Base-by-base conservation (phyloP, 2,329 filamentous ascomycete species). In the Didymella lethalis region DNA sequence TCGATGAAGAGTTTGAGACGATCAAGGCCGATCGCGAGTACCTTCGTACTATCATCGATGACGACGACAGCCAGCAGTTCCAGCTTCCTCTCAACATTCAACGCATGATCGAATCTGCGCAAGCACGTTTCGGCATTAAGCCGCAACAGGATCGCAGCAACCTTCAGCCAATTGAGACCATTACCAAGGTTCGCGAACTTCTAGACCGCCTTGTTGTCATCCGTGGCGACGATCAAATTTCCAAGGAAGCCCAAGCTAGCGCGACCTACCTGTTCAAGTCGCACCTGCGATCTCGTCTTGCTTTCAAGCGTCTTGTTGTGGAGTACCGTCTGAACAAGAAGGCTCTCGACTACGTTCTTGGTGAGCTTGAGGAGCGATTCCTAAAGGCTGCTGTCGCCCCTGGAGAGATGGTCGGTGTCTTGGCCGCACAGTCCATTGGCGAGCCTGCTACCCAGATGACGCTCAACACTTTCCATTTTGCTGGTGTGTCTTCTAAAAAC, bases 381-480 rank as follows among this genome's bases (percentile, higher is more conserved):
- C 87, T 91, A 34, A 89, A 90, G 70, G 87, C 94, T 46, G 88
- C 91, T 68, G 93, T 97, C 61, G 92, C 88, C 69, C 94, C 95
- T 47, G 95, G 96, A 75, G 96, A 99, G 77, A 99, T 99, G 95
- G 95, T 99, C 56, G 95, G 95, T 81, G 95, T 99, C 23, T 82
- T 99, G 72, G 95, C 95, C 64, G 95, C 96, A 7, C 95, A 99
- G 81, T 99, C 95, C 31, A 99, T 99, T 75, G 95, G 95, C 82
- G 95, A 99, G 79, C 95, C 95, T 40, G 96, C 95, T 23, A 99
- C 95, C 1, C 95, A 99, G 83, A 99, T 99, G 95, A 99, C 95
- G 1, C 82, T 99, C 61, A 99, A 99, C 82, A 99, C 95, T 25
- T 99, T 99, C 90, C 95, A 99, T 84, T 99, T 99, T 78, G 93